Conservation (phyloP, 1,284 basidiomycete genomes). For the Boletellus deceptivus region DNA sequence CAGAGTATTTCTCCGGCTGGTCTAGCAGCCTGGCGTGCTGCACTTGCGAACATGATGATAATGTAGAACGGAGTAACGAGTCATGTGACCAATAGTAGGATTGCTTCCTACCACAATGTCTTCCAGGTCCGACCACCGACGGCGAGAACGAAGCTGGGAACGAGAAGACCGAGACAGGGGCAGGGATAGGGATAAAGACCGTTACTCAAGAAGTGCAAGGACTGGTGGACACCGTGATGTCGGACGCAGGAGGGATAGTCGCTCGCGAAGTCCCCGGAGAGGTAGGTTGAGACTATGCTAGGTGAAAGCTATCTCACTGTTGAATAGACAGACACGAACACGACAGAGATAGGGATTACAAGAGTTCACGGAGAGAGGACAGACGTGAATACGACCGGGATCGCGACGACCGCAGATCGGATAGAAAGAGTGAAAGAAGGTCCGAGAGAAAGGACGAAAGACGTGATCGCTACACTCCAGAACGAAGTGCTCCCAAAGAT, state of each 20-base stretch:
- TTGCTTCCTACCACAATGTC: conserved; percentile 39
- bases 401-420: conserved; percentile 37
- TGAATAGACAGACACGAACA: conserved; percentile 33
- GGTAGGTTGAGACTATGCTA: conserved; percentile 20
- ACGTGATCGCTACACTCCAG: conserved; percentile 21
- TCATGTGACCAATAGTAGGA: conserved; percentile 28
- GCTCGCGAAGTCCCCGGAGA: conserved; percentile 67
- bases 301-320: background rate
- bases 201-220: conserved; percentile 34
- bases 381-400: conserved; percentile 39
- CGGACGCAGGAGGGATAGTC: conserved; percentile 54
- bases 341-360: conserved; percentile 37
- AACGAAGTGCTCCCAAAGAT: conserved; percentile 25
- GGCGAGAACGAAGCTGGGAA: conserved; percentile 70
- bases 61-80: conserved; percentile 6
- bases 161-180: conserved; percentile 50
- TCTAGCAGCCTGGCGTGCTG: conserved; percentile 14
- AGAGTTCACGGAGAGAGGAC: conserved; percentile 38
- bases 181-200: conserved; percentile 30
- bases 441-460: conserved; percentile 22
- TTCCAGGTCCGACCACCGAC: conserved; percentile 51
- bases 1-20: conserved; percentile 8
- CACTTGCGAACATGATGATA: conserved; percentile 19
- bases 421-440: conserved; percentile 27
- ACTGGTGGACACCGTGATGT: conserved; percentile 42